Evolutionary conservation across 768 basidiomycete genomes (phyloP), one percentile per base, ranked within the genome.

Genomic region (Mycena belliarum): DNA sequence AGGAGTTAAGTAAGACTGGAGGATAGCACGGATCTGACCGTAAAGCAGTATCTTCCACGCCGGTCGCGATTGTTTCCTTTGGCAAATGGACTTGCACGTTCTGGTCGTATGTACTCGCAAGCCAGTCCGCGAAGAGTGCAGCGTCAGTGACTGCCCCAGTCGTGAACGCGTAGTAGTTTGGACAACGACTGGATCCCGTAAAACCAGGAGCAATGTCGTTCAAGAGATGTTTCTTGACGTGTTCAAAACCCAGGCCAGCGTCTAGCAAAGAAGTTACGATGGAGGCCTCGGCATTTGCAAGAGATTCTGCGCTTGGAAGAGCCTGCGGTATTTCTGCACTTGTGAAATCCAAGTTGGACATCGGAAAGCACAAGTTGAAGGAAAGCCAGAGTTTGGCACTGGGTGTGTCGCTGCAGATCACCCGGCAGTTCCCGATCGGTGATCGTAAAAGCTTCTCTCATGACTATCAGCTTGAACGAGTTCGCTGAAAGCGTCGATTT

Each of bases 41-140:
- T 26, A 63, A 37, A 18, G 62, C 29, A 6, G 51, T 50, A 9
- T 51, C 32, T 32, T 63, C 62, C 12, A 63, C 6, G 28, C 6
- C 23, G 11, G 58, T 57, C 7, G 62, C 51, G 18, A 63, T 37
- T 1, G 55, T 60, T 26, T 63, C 62, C 6, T 24, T 40, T 18
- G 62, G 62, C 4, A 63, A 26, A 48, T 63, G 55, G 5, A 54
- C 55, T 24, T 55, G 54, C 7, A 60, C 52, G n/a, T 63, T 63
- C 38, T 63, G 62, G 26, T 63, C 62, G 21, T 45, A 57, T 6
- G 51, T 54, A n/a, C 55, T 57, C 1, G 55, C 62, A 5, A 63
- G 16, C 57, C 58, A 60, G 28, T 63, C 62, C 6, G 44, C 62
- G 16, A 57, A 57, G 4, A 63, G 43, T 2, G 62, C 62, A 14